Conservation (phyloP, 345 rosid species). For the Salix koriyanagi region DNA sequence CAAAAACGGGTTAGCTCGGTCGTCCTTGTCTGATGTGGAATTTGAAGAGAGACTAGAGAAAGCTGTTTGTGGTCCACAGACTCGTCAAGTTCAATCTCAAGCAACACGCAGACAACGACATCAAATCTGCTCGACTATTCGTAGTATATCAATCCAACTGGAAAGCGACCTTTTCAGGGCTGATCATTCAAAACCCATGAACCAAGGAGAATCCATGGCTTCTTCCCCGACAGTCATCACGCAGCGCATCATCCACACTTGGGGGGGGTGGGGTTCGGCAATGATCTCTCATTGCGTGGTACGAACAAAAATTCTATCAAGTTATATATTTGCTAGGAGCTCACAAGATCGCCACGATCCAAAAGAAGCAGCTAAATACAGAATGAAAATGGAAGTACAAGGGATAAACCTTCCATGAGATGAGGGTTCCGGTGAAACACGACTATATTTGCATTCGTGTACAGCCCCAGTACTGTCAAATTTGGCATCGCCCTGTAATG, state of each 20-base stretch:
- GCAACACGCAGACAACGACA: too few relatives aligned
- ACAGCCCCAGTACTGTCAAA: conserved; percentile 25
- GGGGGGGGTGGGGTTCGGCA: not conserved
- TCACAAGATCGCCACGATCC: conserved; percentile 11
- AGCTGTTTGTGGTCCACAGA: too few relatives aligned
- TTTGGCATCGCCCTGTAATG: conserved; percentile 28
- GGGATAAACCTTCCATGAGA: conserved; percentile 31
- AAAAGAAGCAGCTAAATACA: conserved; percentile 1
- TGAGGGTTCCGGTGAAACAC: conserved; percentile 10
- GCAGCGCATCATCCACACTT: not conserved
- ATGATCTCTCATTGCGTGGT: not conserved
- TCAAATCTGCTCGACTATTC: too few relatives aligned
- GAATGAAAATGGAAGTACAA: conserved; percentile 11
- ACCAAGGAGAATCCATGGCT: too few relatives aligned
- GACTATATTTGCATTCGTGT: conserved; percentile 32
- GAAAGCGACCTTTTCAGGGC: too few relatives aligned
- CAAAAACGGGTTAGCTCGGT: too few relatives aligned
- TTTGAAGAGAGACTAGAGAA: too few relatives aligned
- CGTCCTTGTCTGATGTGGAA: too few relatives aligned
- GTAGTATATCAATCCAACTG: too few relatives aligned
- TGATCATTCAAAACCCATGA: too few relatives aligned
- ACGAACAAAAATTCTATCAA: conserved; percentile 9
- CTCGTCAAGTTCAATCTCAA: too few relatives aligned
- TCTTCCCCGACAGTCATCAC: not conserved
- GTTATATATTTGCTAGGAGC: conserved; percentile 17